Conservation (phyloP, 352 stramenopile genomes). For the Phytophthora pisi region DNA sequence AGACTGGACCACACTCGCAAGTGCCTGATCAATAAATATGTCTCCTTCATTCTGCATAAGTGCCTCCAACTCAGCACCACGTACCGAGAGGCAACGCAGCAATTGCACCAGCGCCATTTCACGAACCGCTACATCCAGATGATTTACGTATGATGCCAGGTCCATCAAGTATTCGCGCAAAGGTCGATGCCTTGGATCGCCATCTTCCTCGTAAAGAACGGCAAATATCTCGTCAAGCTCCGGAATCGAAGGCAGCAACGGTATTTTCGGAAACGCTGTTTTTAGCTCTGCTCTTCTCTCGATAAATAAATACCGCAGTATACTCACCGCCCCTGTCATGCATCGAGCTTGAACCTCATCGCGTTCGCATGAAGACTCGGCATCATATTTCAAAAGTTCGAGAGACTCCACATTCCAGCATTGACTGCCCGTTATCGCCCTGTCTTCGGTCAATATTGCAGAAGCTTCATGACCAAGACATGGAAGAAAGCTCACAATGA, state of each 20-base stretch:
- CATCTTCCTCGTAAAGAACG: conserved; percentile 59
- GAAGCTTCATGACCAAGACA: conserved; percentile 62
- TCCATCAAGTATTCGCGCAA: conserved; percentile 63
- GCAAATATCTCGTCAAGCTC: conserved; percentile 74
- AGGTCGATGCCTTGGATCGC: conserved; percentile 52
- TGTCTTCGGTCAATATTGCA: conserved; percentile 44
- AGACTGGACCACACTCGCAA: conserved; percentile 69
- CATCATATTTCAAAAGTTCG: conserved; percentile 17
- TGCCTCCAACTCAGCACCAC: conserved; percentile 59
- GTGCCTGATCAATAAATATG: conserved; percentile 60
- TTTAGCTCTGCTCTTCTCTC: conserved; percentile 67
- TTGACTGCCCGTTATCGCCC: conserved; percentile 23
- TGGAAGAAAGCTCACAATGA: conserved; percentile 86
- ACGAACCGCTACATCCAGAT: conserved; percentile 81
- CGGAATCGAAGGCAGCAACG: conserved; percentile 67
- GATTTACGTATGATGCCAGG: conserved; percentile 67
- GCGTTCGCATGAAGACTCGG: conserved; percentile 13
- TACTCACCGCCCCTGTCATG: conserved; percentile 36
- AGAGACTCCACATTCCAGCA: conserved; percentile 58
- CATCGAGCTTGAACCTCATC: conserved; percentile 22
- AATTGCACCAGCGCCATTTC: conserved; percentile 80
- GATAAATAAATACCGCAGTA: conserved; percentile 80
- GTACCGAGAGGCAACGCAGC: conserved; percentile 65
- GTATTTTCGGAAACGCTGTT: conserved; percentile 66
- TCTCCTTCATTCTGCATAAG: conserved; percentile 79